Evolutionary conservation across 139 green algal species (phyloP).

Genomic region (Gonium pectorale): DNA sequence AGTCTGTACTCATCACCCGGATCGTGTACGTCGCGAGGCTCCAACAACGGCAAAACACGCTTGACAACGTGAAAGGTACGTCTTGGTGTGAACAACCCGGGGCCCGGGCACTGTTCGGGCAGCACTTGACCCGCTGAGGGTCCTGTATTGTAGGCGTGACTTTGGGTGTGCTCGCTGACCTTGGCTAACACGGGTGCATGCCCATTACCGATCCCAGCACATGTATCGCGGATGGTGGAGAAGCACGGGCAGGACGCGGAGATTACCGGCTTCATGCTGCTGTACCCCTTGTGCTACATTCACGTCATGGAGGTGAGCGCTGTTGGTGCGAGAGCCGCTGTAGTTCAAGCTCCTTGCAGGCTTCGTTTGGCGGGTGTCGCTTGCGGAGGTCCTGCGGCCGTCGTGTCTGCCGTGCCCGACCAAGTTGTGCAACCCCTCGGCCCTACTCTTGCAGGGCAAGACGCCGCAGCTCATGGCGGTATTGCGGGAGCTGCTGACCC

Average conservation of each 20-base stretch:
- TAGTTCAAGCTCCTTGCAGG: too few relatives aligned
- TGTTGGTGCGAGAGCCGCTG: too few relatives aligned
- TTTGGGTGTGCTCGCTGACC: too few relatives aligned
- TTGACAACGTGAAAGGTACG: slow-evolving; percentile 40
- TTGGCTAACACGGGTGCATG: too few relatives aligned
- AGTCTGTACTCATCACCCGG: slow-evolving; percentile 44
- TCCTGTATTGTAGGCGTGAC: too few relatives aligned
- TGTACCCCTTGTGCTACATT: slow-evolving; percentile 53
- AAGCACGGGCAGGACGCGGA: slow-evolving; percentile 43
- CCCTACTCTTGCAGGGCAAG: slow-evolving; percentile 39
- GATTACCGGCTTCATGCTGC: slow-evolving; percentile 49
- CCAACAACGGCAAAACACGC: slow-evolving; percentile 17
- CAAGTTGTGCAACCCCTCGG: too few relatives aligned
- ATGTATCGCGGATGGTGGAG: slow-evolving; percentile 36
- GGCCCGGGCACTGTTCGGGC: too few relatives aligned
- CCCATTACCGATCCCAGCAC: slow-evolving; percentile 30
- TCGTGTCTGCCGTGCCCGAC: too few relatives aligned
- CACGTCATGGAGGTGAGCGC: slow-evolving; percentile 49
- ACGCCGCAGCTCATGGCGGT: slow-evolving; percentile 45
- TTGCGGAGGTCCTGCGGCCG: too few relatives aligned
- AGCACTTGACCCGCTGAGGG: too few relatives aligned
- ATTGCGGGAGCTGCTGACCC: slow-evolving; percentile 31
- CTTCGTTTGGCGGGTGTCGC: too few relatives aligned
- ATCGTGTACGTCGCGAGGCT: slow-evolving; percentile 57
- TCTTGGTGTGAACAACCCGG: background rate